Evolutionary conservation across 441 rosid species (phyloP).

Genomic region (Populus hybrid): DNA sequence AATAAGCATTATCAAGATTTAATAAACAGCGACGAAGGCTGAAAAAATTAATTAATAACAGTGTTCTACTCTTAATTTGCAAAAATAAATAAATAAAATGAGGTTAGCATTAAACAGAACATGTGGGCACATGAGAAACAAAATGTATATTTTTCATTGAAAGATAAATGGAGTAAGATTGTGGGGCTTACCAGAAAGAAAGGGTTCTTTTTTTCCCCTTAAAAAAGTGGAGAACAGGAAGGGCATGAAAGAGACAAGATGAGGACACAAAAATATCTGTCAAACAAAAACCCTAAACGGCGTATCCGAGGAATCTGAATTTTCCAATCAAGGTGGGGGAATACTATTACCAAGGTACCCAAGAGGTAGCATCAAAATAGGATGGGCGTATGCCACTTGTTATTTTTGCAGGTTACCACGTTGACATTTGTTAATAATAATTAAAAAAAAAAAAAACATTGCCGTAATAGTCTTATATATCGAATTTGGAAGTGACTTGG

Average conservation of each 20-base stretch:
- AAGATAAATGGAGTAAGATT: not conserved
- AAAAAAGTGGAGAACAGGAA: not conserved
- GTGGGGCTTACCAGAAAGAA: constrained; percentile 9
- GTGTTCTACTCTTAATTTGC: not conserved
- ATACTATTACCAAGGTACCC: no score
- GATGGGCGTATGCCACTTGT: not conserved
- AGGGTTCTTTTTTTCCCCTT: no score
- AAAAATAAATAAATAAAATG: not conserved
- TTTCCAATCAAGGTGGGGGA: not conserved
- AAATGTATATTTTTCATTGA: not conserved
- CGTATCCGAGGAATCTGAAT: not conserved
- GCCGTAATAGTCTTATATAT: no score
- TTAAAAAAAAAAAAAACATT: no score
- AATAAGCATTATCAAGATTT: not conserved
- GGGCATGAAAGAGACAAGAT: not conserved
- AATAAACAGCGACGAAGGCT: not conserved
- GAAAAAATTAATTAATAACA: no score
- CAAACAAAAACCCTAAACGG: not conserved
- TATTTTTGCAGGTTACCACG: not conserved
- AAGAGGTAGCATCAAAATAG: not conserved
- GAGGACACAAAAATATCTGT: not conserved
- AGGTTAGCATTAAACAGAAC: not conserved
- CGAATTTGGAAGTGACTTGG: no score
- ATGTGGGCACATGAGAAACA: not conserved
- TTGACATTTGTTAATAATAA: not conserved